These are phyloP conservation scores for Venturia pyrina DNA, from an alignment of 2,329 filamentous ascomycete genomes.

Conservation along the genomic window DNA sequence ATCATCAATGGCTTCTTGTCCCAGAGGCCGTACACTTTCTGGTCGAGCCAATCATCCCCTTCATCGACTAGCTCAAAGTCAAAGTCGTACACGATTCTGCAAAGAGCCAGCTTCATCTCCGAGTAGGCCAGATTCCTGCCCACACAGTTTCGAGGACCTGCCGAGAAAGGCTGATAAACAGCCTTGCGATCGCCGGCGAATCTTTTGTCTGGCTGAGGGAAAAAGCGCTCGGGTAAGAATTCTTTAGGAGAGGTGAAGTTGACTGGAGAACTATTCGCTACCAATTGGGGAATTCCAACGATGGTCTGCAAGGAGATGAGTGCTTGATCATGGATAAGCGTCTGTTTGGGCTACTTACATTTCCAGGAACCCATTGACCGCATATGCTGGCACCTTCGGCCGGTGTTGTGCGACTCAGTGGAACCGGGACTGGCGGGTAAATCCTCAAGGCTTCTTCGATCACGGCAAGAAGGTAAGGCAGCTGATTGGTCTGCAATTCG, in stretches of 20 bases:
- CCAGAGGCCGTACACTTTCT: not conserved
- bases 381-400: conserved; percentile 20
- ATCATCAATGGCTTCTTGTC: not conserved
- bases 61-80: not conserved
- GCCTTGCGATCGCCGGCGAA: not conserved
- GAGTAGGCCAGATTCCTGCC: not conserved
- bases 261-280: not conserved
- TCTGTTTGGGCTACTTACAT: not conserved
- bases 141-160: not conserved
- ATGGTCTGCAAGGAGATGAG: not conserved
- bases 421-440: conserved; percentile 16
- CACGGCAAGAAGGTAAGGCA: not conserved
- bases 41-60: not conserved
- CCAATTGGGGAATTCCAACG: not conserved
- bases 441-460: not conserved
- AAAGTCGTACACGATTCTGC: not conserved
- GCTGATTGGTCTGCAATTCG: not conserved
- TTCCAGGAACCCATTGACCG: conserved; percentile 20
- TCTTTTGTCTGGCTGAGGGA: not conserved
- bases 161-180: not conserved
- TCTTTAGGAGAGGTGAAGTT: not conserved
- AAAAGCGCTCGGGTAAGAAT: not conserved
- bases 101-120: not conserved
- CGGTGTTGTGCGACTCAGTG: conserved; percentile 20
- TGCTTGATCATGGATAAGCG: not conserved